Base-by-base conservation (phyloP, 148 eudicot genomes). In the Silene conica region DNA sequence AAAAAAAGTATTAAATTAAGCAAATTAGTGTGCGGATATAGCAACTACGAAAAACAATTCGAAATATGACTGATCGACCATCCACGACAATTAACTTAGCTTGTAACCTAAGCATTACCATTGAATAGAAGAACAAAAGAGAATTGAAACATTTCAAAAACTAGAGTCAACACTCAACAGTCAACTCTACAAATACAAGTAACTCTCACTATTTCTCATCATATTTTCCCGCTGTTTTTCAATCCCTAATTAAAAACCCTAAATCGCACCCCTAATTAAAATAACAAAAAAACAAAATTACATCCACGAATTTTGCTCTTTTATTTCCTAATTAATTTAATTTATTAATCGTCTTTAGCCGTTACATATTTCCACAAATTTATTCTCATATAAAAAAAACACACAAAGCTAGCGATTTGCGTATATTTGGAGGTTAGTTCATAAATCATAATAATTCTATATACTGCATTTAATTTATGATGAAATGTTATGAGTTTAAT, bases 201-300 rank as follows among this genome's bases (percentile, higher is more conserved):
- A 34, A 34, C 41, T 34, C 43, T 38, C 43, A 38, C 43, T 38
- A 7, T 38, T 38, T 28, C 62, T 68, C 61, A 6, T 68, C 61
- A 6, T 14, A 19, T 69, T 79, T 79, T 79, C 82, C 82, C 82
- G 82, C 82, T 74, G 16, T 19, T 23, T 28, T 54, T 60, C 9
- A 64, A 15, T 61, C 69, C 73, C 59, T 22, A 74, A 41, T 21
- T 48, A 5, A 23, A 63, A 75, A 57, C 78, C 82, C 78, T 75
- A 74, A 80, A 38, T n/a, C 16, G 43, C 73, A 5, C 14, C 34
- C 8, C 22, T 14, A 55, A 13, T 38, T 38, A 38, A 38, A 38
- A 38, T 6, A 31, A 31, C 2, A 31, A 1, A 31, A 31, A 2
- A 26, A 26, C 2, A 26, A 26, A 26, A 26, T 31, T 31, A 20